Percentiles rank a stretch among this genome's conserved stretches.
Evolutionary conservation across 371 early-diverging fungal species (phyloP).

Genomic region (Rhizopus stolonifer): DNA sequence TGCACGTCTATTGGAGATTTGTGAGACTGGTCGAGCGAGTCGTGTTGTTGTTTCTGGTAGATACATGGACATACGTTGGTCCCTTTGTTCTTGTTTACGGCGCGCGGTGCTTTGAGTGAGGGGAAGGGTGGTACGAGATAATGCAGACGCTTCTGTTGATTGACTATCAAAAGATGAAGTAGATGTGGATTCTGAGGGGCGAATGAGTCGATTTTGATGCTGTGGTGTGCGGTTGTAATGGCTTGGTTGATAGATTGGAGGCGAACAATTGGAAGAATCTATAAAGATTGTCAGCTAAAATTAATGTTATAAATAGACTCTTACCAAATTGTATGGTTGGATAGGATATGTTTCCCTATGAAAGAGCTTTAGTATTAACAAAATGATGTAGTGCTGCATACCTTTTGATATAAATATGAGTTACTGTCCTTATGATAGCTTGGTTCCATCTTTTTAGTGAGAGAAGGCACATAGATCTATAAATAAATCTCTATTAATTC

Average conservation of each 20-base stretch:
- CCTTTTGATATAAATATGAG: background rate
- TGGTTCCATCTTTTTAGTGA: background rate
- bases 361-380: too few species aligned
- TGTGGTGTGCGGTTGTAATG: background rate
- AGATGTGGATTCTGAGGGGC: constrained; percentile 21
- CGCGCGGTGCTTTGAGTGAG: background rate
- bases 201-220: background rate
- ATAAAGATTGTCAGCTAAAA: too few species aligned
- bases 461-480: constrained; percentile 3
- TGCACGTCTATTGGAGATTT: constrained; percentile 13
- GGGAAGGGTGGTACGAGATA: background rate
- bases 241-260: too few species aligned
- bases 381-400: too few species aligned
- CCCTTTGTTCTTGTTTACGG: constrained; percentile 2
- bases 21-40: background rate
- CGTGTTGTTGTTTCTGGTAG: constrained; percentile 7
- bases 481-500: background rate
- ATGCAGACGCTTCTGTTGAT: constrained; percentile 13
- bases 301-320: too few species aligned
- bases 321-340: too few species aligned
- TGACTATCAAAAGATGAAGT: constrained; percentile 22
- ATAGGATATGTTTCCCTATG: too few species aligned
- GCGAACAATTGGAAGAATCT: too few species aligned
- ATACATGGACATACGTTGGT: background rate
- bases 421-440: constrained; percentile 4